Base-by-base conservation (phyloP, 371 early-diverging fungal genomes). In the Mucor circinelloides region DNA sequence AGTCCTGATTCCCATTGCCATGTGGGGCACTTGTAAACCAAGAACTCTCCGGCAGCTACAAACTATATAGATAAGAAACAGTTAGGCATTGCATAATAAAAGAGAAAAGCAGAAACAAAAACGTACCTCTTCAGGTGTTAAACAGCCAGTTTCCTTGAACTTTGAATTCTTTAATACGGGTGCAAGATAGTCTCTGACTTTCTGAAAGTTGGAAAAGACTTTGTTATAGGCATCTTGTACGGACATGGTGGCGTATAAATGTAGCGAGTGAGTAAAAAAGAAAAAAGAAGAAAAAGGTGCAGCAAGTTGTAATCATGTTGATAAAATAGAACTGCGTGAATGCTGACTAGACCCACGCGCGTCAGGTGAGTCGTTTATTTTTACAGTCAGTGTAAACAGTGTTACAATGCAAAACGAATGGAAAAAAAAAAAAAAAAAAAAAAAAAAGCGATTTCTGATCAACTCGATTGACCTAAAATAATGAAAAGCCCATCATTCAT, bases 1-100 rank as follows among this genome's bases (percentile, higher is more conserved):
- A 91, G 83, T n/a, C 96, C 97, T 36, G 84, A 78, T 71, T 91
- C 91, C 98, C 98, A 99, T 56, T 87, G 83, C 99, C 99, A 99
- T n/a, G 98, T 97, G 12, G 97, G 98, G 76, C 97, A 98, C 81
- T 97, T 98, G 86, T 90, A 96, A 13, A 96, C 97, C 38, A 99
- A 86, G 72, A 94, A 97, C 75, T 99, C 99, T 27, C 99, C 99
- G 7, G 98, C 97, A 28, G 93, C 92, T 60, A 96, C 91, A 84
- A 97, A 99, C 93, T 94, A 82, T 15, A 21, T 17, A 44, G 15
- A 27, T 48, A 8, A 28, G 19, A 15, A 12, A 19, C 21, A n/a
- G 28, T 40, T 40, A 27, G 36, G n/a, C n/a, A n/a, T n/a, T n/a
- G n/a, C n/a, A 48, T n/a, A 40, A 44, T 42, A 21, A 38, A n/a